These are phyloP conservation scores for Bodo saltans DNA, from an alignment of 78 protist species.

Conservation along the genomic window DNA sequence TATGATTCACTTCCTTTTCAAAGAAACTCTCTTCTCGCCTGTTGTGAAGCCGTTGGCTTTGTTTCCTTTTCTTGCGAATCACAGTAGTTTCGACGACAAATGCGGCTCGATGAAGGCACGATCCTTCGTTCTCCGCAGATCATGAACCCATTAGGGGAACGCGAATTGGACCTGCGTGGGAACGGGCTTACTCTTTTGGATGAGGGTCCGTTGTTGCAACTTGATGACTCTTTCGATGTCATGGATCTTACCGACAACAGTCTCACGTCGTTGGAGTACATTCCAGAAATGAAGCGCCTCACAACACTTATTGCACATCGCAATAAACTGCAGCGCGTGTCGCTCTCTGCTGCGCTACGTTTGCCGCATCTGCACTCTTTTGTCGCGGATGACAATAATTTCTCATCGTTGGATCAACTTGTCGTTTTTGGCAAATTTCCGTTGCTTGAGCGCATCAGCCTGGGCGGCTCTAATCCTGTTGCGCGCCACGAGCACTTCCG, in stretches of 20 bases:
- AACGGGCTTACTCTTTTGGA: neutral
- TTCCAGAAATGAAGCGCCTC: neutral
- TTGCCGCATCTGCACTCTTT: neutral
- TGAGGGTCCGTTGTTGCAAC: neutral
- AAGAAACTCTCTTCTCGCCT: too few species aligned
- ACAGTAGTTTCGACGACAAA: too few species aligned
- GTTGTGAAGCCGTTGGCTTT: too few species aligned
- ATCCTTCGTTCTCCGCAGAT: too few species aligned
- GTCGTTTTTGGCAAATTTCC: neutral
- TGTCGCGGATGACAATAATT: neutral
- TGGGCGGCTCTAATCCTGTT: neutral
- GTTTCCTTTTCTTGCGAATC: too few species aligned
- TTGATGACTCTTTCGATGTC: neutral
- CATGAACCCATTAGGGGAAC: neutral
- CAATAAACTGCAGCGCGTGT: neutral
- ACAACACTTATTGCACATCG: neutral
- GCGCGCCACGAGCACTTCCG: neutral
- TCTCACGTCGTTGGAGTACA: neutral
- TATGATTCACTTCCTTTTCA: too few species aligned
- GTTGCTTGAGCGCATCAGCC: neutral
- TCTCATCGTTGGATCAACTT: neutral
- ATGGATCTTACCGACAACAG: neutral
- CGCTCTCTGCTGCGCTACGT: neutral
- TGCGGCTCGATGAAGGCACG: too few species aligned
- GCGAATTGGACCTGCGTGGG: neutral